Percentiles rank a stretch among this genome's conserved stretches.
Conservation (phyloP, 139 green algal genomes). For the Auxenochlorella pyrenoidosa region DNA sequence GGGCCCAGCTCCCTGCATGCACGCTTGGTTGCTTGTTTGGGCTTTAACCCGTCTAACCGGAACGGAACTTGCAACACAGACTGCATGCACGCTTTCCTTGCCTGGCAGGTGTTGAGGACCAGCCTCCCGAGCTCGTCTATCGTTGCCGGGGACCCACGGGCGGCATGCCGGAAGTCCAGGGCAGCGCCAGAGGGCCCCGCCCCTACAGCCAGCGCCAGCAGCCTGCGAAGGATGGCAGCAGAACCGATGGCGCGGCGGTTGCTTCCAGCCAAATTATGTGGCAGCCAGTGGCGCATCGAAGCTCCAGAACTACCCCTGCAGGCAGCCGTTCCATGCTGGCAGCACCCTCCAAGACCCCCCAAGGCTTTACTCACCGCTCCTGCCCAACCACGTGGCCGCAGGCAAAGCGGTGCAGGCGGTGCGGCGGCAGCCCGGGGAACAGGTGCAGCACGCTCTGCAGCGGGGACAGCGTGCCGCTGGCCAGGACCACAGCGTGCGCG, state of each 20-base stretch:
- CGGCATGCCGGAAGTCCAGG: slow-evolving; percentile 74
- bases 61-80: no score
- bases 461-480: slow-evolving; percentile 92
- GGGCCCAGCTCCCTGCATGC: no score
- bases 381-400: slow-evolving; percentile 91
- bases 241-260: no score
- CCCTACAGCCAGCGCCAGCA: slow-evolving; percentile 46
- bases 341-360: no score
- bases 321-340: no score
- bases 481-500: slow-evolving; percentile 86
- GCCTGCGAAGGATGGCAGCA: no score
- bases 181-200: slow-evolving; percentile 65
- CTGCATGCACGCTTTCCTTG: no score
- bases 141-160: slow-evolving; percentile 41
- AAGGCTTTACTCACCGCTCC: slow-evolving; percentile 20
- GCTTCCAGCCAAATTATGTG: no score
- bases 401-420: slow-evolving; percentile 67
- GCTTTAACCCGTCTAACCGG: no score
- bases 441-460: slow-evolving; percentile 60
- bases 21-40: no score
- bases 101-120: slow-evolving; percentile 75
- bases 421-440: slow-evolving; percentile 57
- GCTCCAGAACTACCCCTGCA: no score
- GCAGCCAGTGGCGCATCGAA: background rate
- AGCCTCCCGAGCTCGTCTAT: slow-evolving; percentile 81